Evolutionary conservation across 768 basidiomycete genomes (phyloP), one percentile per base, ranked within the genome.

Genomic region (Amyloporia xantha): DNA sequence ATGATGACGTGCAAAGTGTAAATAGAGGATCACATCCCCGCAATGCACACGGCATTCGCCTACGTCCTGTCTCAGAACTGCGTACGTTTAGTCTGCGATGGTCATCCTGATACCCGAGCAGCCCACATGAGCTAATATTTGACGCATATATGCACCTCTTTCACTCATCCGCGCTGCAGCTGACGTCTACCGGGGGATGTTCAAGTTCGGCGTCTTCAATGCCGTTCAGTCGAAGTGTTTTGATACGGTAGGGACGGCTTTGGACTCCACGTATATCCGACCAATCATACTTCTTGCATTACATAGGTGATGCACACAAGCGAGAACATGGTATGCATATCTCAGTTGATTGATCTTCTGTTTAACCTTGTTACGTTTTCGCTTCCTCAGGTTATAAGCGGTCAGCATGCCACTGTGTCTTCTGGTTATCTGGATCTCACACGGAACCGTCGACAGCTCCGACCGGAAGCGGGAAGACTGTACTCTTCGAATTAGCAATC

Each of bases 401-500:
- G 82, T 87, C 64, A 25, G 59, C 56, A 39, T 54, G 49, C 45
- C 28, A 40, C 37, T n/a, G n/a, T n/a, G 36, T 53, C 19, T 37
- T 26, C 15, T 30, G 5, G 15, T 24, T 53, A 13, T 20, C 33
- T 59, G 42, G 44, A 41, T 51, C 24, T 38, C 38, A 21, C 42
- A 43, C 43, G 5, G 37, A 43, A 13, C 39, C 33, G 41, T 1
- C 7, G 19, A 23, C 60, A 91, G 94, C 95, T 2, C 96, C 96
- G 0, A 98, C 96, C 12, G 92, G 94, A 24, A 90, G 91, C 44
- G 96, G 96, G 24, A 98, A 98, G 67, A 99, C 96, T 0, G 91
- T 87, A 7, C 68, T 98, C 24, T 99, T 98, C 57, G 96, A 99
- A 62, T 70, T 99, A 12, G 81, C 88, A 2, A 87, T 97, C 47